A percentile compares a stretch with the other conserved stretches of the same genome.
Evolutionary conservation across 441 rosid species (phyloP).

Genomic region (Erodium moschatum): DNA sequence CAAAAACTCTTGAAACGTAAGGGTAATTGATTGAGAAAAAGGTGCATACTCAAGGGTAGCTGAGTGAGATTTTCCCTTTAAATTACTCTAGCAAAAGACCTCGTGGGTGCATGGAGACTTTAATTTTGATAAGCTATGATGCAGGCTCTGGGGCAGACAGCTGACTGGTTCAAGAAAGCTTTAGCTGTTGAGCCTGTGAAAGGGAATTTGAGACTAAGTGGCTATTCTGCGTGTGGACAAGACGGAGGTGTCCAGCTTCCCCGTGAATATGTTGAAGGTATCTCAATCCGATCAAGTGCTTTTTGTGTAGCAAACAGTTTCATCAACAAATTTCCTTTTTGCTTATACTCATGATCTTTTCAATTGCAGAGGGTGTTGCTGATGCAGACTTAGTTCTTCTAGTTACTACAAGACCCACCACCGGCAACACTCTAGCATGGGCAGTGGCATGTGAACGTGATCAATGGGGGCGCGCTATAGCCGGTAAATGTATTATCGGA

Average conservation of each 20-base stretch:
- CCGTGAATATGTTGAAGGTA: conserved; percentile 87
- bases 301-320: conserved; percentile 16
- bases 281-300: conserved; percentile 15
- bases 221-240: conserved; percentile 99
- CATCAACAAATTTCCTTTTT: not conserved
- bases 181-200: conserved; percentile 96
- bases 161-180: conserved; percentile 85
- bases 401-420: conserved; percentile 98
- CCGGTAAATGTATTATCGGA: conserved; percentile 42
- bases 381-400: conserved; percentile 84
- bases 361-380: conserved; percentile 66
- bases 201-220: conserved; percentile 90
- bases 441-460: conserved; percentile 99
- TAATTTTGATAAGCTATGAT: conserved; percentile 27
- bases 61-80: no score
- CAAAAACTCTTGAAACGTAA: no score
- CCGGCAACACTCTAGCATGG: conserved; percentile 99
- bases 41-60: no score
- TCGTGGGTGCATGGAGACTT: conserved; percentile 14
- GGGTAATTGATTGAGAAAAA: no score
- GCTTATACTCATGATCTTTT: conserved; percentile 11
- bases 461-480: conserved; percentile 99
- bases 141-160: conserved; percentile 96
- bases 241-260: conserved; percentile 99
- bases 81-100: conserved; percentile 6